A percentile compares a stretch with the other conserved stretches of the same genome.
phyloP scores from a whole-genome alignment of 2,329 filamentous ascomycete species.

The Sclerotinia sclerotiorum region DNA sequence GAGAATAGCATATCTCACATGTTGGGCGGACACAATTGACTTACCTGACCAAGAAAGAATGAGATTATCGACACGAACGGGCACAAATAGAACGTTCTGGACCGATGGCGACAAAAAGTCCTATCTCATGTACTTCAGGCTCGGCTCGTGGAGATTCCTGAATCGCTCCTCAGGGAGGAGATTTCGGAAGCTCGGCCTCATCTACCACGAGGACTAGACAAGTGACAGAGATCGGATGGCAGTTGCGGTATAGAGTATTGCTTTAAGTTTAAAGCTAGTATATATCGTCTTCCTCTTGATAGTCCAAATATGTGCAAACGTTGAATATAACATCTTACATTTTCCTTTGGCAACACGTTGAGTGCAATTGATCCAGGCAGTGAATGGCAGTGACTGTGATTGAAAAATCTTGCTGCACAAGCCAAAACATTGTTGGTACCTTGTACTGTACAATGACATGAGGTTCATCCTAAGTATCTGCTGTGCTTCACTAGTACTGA shows the following conservation, averaged over 20 bases:
- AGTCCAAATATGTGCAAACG: neutral
- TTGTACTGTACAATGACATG: slow-evolving; percentile 18
- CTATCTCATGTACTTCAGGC: slow-evolving; percentile 2
- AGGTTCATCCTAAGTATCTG: slow-evolving; percentile 20
- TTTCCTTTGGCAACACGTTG: neutral
- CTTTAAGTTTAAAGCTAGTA: neutral
- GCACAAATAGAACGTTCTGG: slow-evolving; percentile 17
- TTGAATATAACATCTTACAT: neutral
- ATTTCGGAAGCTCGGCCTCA: neutral
- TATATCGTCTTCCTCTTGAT: neutral
- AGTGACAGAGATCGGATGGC: neutral
- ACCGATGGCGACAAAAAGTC: neutral
- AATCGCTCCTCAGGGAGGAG: neutral
- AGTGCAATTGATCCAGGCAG: neutral
- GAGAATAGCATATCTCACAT: slow-evolving; percentile 5
- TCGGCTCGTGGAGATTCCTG: slow-evolving; percentile 5
- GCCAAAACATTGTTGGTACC: neutral
- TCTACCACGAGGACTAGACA: slow-evolving; percentile 9
- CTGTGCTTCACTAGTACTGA: slow-evolving; percentile 21
- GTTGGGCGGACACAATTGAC: slow-evolving; percentile 1
- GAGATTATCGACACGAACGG: neutral
- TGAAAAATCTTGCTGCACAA: neutral
- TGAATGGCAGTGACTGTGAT: neutral
- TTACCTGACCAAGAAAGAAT: slow-evolving; percentile 1
- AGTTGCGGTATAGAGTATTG: neutral